Base-by-base conservation (phyloP, 1,284 basidiomycete species). In the Moesziomyces antarcticus region DNA sequence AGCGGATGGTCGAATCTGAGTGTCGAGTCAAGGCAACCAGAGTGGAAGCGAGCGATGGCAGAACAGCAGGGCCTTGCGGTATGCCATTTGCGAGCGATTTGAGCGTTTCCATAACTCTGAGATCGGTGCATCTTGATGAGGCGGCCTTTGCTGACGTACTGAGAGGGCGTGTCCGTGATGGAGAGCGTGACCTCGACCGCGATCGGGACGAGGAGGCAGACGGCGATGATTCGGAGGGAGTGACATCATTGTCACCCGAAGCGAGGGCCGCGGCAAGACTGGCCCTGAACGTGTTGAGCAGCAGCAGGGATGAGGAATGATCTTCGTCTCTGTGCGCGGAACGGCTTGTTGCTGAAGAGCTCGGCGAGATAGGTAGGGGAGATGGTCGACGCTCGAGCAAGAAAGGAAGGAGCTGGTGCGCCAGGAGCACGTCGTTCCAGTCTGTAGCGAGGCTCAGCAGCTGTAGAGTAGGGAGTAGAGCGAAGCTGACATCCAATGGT, bases 391-490 rank as follows among this genome's bases (percentile, higher is more conserved):
- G 16, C 45, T 24, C 22, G 0, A 71, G 44, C 20, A 67, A 47
- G 40, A 47, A 56, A 8, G 62, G 58, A 0, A 77, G 60, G 5
- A 73, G 51, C 35, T 68, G 58, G 21, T 75, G 48, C 11, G 72
- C 75, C 14, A 75, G 49, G 7, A 57, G 45, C 1, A 71, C 52
- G 27, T 71, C 55, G 18, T 64, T 59, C 68, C 71, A 65, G 18
- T 70, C 49, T 13, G 35, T 67, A 2, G 75, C 62, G 5, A 56
- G 41, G 16, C 68, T 53, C 30, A 73, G 50, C 8, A 77, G 57
- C 47, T 77, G 75, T 20, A 77, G 47, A 5, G 64, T 54, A 11
- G 75, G 72, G 7, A 77, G 20, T 16, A 77, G 64, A 11, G 75
- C 67, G 50, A 77, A 77, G 20, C 43, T 41, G 37, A 61, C n/a